A percentile compares a stretch with the other conserved stretches of the same genome.
Conservation (phyloP, 805 yeast species). For the Candida chilensis region DNA sequence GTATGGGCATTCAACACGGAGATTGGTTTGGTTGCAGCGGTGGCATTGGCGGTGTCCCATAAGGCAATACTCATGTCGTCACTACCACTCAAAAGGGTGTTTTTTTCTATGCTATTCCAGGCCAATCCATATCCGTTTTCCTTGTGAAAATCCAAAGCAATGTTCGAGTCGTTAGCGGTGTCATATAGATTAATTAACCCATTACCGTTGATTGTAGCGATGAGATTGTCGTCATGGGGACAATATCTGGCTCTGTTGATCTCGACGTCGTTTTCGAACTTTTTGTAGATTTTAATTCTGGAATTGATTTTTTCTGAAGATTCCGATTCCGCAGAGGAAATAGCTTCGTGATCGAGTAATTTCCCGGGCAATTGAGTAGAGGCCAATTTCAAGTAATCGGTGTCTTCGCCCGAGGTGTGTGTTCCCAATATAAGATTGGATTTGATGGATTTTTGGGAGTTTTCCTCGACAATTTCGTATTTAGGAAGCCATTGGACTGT, state of each 20-base stretch:
- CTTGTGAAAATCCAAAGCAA: conserved; percentile 38
- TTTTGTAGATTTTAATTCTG: conserved; percentile 51
- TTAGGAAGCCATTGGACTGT: conserved; percentile 72
- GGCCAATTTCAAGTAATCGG: conserved; percentile 58
- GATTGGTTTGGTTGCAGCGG: conserved; percentile 9
- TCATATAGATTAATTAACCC: conserved; percentile 56
- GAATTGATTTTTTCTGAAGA: conserved; percentile 28
- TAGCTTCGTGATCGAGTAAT: conserved; percentile 8
- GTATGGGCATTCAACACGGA: conserved; percentile 27
- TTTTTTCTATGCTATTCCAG: conserved; percentile 45
- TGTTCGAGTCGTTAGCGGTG: conserved; percentile 14
- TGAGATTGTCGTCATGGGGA: conserved; percentile 47
- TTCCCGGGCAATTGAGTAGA: conserved; percentile 46
- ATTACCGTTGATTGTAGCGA: conserved; percentile 61
- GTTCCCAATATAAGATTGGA: conserved; percentile 60
- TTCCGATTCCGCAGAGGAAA: conserved; percentile 13
- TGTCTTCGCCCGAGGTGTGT: conserved; percentile 63
- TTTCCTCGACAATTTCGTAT: too few relatives aligned
- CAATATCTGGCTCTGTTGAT: conserved; percentile 64
- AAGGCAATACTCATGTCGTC: conserved; percentile 60
- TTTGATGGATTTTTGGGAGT: conserved; percentile 17
- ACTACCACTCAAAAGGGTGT: conserved; percentile 48
- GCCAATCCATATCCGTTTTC: conserved; percentile 71
- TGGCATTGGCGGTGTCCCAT: conserved; percentile 36
- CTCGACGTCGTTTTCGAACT: conserved; percentile 54